Evolutionary conservation across 139 green algal species (phyloP), one percentile per base, ranked within the genome.

Genomic region (Haematococcus sp.): DNA sequence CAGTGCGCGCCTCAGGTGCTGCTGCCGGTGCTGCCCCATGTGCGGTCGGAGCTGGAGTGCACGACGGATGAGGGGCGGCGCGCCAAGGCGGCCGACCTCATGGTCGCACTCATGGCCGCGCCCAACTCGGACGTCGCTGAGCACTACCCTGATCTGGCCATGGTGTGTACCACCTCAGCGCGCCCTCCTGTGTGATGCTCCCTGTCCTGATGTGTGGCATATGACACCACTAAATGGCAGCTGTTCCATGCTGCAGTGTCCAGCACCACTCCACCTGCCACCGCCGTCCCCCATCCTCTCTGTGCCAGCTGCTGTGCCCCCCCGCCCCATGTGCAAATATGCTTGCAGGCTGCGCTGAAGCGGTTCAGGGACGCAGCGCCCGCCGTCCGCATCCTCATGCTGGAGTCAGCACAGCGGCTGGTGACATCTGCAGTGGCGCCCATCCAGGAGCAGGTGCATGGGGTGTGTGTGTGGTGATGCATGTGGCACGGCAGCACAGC

Each of bases 21-120:
- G 78, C 82, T 92, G 60, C 83, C 84, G 23, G 89, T 96, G 3
- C 58, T 96, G 65, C 87, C 89, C 0, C 75, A 86, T 66, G 63
- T 95, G 51, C 58, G 71, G 1, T 27, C 72, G 11, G 87, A 92
- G 72, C 83, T 96, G 30, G 58, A 81, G 34, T 69, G 74, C 2
- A 70, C 89, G 17, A 55, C 78, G 22, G 87, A 89, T n/a, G 79
- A 76, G 68, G 70, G 74, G 23, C 81, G 80, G 4, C 71, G 81
- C 4, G n/a, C 34, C 11, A 79, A 68, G 43, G 86, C 88, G 0
- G 68, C 89, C 7, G 79, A 81, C 15, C 78, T 94, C n/a, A 63
- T 94, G 54, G 80, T 80, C 1, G 71, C 71, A 15, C 77, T 94
- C 67, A 75, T 93, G 28, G 60, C 75, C 19, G 33, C 85, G 44